Evolutionary conservation across 169 alveolate genomes (phyloP).

Genomic region (Babesia ovis): DNA sequence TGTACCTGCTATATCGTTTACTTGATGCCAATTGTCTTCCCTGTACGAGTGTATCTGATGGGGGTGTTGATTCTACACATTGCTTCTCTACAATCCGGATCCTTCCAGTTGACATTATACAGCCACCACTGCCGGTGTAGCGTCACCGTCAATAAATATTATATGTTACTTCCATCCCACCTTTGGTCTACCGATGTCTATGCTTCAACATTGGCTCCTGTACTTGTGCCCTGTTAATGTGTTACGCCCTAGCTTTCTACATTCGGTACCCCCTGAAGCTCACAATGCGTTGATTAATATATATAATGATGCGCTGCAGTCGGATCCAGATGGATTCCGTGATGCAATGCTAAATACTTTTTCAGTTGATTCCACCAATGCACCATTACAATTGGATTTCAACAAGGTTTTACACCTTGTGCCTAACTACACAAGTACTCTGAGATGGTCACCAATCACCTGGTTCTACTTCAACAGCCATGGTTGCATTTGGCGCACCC

Average conservation of each 20-base stretch:
- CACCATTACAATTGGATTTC: conserved; percentile 1
- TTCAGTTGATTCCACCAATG: conserved; percentile 1
- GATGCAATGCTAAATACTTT: conserved; percentile 7
- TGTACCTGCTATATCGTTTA: background rate
- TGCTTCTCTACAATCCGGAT: no score
- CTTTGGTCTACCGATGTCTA: conserved; percentile 12
- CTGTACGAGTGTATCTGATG: no score
- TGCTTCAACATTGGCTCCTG: conserved; percentile 1
- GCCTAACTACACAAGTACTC: background rate
- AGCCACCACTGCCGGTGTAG: no score
- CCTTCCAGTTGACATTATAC: no score
- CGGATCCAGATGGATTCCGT: conserved; percentile 13
- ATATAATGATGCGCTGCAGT: conserved; percentile 31
- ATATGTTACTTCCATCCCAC: background rate
- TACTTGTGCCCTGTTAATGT: conserved; percentile 59
- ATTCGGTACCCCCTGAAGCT: background rate
- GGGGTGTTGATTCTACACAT: conserved; percentile 4
- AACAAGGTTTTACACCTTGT: background rate
- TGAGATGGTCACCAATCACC: background rate
- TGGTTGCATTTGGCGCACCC: conserved; percentile 52
- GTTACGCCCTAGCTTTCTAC: conserved; percentile 30
- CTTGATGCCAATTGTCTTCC: no score
- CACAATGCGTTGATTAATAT: conserved; percentile 13
- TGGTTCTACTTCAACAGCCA: background rate
- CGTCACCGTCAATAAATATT: no score